These are phyloP conservation scores for Phytophthora ramorum DNA, from an alignment of 352 stramenopile species.

Conservation along the genomic window DNA sequence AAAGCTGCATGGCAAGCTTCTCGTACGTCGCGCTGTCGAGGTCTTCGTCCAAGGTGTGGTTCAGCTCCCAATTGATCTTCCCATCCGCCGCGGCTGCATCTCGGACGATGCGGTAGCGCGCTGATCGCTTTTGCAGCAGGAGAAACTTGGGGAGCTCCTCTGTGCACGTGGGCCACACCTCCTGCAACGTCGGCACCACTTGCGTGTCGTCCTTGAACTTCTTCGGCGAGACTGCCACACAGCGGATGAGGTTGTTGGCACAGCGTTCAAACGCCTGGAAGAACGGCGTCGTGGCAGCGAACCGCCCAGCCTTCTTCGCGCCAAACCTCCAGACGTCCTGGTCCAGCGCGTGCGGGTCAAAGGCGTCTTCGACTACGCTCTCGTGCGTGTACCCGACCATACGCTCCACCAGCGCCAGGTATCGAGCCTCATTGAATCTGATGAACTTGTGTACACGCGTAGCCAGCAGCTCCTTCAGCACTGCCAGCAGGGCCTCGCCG, in stretches of 20 bases:
- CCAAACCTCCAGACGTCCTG: conserved; percentile 41
- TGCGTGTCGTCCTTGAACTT: conserved; percentile 6
- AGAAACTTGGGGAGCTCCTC: conserved; percentile 62
- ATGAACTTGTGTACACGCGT: conserved; percentile 57
- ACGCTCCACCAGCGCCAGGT: conserved; percentile 49
- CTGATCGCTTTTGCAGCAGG: conserved; percentile 64
- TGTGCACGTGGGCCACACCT: conserved; percentile 58
- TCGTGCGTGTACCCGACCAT: conserved; percentile 59
- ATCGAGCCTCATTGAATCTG: conserved; percentile 57
- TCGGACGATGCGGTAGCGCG: conserved; percentile 48
- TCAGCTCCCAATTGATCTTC: conserved; percentile 45
- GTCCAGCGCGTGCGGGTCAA: conserved; percentile 49
- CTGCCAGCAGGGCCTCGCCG: conserved; percentile 19
- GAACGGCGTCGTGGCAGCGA: conserved; percentile 29
- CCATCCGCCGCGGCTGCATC: conserved; percentile 11
- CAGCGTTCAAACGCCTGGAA: conserved; percentile 33
- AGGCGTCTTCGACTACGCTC: conserved; percentile 42
- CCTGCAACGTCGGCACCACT: conserved; percentile 27
- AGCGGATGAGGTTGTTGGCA: conserved; percentile 47
- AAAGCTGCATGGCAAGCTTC: conserved; percentile 44
- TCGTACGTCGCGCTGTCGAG: conserved; percentile 38
- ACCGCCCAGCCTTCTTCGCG: conserved; percentile 21
- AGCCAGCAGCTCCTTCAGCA: conserved; percentile 64
- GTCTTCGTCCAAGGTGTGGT: conserved; percentile 26
- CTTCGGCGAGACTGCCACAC: conserved; percentile 18